Conservation (phyloP, 169 alveolate species). For the Cryptosporidium andersoni region DNA sequence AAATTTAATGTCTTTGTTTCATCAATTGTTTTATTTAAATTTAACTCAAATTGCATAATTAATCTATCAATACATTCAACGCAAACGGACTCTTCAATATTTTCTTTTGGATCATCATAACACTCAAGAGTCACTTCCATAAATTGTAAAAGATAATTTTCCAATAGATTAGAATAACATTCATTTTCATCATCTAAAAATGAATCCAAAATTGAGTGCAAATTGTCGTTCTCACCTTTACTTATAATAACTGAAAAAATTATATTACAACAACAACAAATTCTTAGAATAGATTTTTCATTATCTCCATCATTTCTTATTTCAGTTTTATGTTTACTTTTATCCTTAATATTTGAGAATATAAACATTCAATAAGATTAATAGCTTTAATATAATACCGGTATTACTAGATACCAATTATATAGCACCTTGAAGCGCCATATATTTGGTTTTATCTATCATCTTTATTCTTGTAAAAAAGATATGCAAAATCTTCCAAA, state of each 20-base stretch:
- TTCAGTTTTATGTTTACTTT: background rate
- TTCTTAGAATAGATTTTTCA: slow-evolving; percentile 1
- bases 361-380: too few relatives aligned
- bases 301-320: background rate
- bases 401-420: too few relatives aligned
- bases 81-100: slow-evolving; percentile 40
- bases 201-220: background rate
- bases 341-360: too few relatives aligned
- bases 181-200: slow-evolving; percentile 3
- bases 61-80: slow-evolving; percentile 26
- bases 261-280: slow-evolving; percentile 29
- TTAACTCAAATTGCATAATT: slow-evolving; percentile 7
- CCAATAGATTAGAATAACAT: slow-evolving; percentile 16
- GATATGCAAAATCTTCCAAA: too few relatives aligned
- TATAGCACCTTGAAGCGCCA: too few relatives aligned
- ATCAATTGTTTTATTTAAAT: slow-evolving; percentile 5
- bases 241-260: background rate
- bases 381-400: too few relatives aligned
- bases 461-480: too few relatives aligned
- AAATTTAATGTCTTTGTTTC: background rate
- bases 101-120: background rate
- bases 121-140: slow-evolving; percentile 43
- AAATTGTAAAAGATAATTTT: slow-evolving; percentile 49
- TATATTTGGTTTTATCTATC: too few relatives aligned
- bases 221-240: background rate